Percentiles rank a stretch among this genome's conserved stretches.
Evolutionary conservation across 75 land plant genomes (phyloP).

Genomic region (Sequoiadendron giganteum): DNA sequence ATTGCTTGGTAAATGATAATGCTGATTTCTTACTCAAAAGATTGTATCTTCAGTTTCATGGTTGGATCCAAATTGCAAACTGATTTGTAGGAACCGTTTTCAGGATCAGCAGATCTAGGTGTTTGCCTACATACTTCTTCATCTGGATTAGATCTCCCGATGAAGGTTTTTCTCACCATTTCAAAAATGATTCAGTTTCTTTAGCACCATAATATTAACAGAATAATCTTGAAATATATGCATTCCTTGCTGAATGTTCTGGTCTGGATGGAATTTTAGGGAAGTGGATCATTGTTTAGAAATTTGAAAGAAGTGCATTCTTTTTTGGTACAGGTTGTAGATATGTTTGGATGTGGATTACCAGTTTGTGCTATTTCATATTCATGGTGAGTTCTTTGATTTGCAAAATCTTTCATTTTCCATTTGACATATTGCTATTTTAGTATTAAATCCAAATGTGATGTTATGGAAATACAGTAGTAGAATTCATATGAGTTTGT

Average conservation of each 20-base stretch:
- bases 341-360: slow-evolving; percentile 98
- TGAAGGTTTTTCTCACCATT: slow-evolving; percentile 61
- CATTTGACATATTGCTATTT: slow-evolving; percentile 3
- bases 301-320: neutral
- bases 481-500: slow-evolving; percentile 5
- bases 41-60: neutral
- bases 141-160: slow-evolving; percentile 96
- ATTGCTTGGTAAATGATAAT: slow-evolving; percentile 68
- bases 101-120: slow-evolving; percentile 97
- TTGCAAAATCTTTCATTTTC: neutral
- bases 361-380: slow-evolving; percentile 97
- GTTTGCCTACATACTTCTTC: slow-evolving; percentile 95
- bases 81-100: neutral
- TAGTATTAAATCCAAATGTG: neutral
- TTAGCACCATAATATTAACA: neutral
- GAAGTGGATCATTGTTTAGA: neutral
- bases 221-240: neutral
- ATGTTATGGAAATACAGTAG: neutral
- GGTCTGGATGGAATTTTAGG: neutral
- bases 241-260: neutral
- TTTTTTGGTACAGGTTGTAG: slow-evolving; percentile 65
- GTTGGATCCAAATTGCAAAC: neutral
- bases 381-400: slow-evolving; percentile 66
- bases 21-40: neutral
- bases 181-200: neutral